Base-by-base conservation (phyloP, 495 filamentous ascomycete species). In the Penicillium angulare region DNA sequence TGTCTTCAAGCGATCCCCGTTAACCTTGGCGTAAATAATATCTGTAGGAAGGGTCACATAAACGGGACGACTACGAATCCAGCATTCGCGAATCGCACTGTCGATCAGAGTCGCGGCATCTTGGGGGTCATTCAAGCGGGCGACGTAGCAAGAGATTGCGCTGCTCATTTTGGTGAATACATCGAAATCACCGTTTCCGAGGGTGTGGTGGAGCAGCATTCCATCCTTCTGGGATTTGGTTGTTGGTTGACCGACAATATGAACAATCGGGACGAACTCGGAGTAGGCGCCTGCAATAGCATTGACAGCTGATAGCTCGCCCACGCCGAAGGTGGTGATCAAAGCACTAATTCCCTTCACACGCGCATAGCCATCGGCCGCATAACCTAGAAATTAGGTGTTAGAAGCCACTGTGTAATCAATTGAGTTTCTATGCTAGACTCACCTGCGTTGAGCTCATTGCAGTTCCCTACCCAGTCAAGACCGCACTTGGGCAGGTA, bases 1-100 rank as follows among this genome's bases (percentile, higher is more conserved):
- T 0, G 73, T 86, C 34, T 84, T 73, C 13, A 96, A 76, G 13
- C 83, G 76, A 34, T 79, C 76, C 10, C 86, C 89, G 54, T 93
- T 83, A 21, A 96, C 69, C 70, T 92, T 87, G 66, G 86, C 84
- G 58, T 83, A 74, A 9, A 89, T 85, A 73, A 96, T 86, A 65
- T 97, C 89, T 18, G 87, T 89, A 1, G 93, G 91, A 2, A 97
- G 74, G 52, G 84, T 85, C 57, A 96, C 82, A 67, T 96, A 97
- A 17, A 95, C 87, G 0, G 89, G 89, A 24, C 87, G 76, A 54
- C 81, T 85, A 53, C 74, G 79, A 34, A 88, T 61, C 78, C 82
- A 91, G 64, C 91, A 96, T 71, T 92, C 81, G 23, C 82, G 79
- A 32, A 97, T 79, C 0, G 85, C 82, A 54, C 89, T 77, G 63